phyloP scores from a whole-genome alignment of 2,329 filamentous ascomycete genomes.

The Fusarium sp. region DNA sequence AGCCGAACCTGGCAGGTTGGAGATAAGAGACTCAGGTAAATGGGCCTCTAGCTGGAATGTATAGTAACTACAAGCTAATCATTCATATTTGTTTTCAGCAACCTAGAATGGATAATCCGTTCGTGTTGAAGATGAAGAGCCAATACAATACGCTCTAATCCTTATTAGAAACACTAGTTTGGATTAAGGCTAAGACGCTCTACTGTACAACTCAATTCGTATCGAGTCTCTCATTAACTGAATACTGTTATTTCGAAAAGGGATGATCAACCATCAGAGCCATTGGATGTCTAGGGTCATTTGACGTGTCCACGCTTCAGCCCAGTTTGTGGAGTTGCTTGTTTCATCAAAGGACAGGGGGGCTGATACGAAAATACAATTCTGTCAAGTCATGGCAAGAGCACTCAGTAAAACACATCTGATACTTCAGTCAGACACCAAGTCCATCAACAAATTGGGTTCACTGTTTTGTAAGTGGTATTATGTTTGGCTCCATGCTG shows the following conservation, averaged over 20 bases:
- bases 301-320: conserved; percentile 26
- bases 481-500: neutral
- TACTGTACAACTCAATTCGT: neutral
- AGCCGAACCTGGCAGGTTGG: neutral
- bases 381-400: too few relatives aligned
- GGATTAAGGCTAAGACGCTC: neutral
- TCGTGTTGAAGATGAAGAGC: neutral
- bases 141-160: neutral
- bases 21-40: conserved; percentile 1
- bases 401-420: too few relatives aligned
- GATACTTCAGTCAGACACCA: neutral
- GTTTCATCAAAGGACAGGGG: conserved; percentile 3
- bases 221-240: neutral
- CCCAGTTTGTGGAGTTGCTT: conserved; percentile 25
- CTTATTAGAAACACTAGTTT: neutral
- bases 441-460: neutral
- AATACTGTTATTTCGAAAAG: neutral
- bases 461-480: neutral
- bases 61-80: neutral
- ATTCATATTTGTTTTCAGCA: neutral
- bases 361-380: neutral
- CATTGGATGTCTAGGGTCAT: neutral
- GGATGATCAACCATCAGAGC: neutral
- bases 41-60: neutral
- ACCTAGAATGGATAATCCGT: too few relatives aligned